Conservation (phyloP, 1,139 yeast species). For the Scheffersomyces segobiensis region DNA sequence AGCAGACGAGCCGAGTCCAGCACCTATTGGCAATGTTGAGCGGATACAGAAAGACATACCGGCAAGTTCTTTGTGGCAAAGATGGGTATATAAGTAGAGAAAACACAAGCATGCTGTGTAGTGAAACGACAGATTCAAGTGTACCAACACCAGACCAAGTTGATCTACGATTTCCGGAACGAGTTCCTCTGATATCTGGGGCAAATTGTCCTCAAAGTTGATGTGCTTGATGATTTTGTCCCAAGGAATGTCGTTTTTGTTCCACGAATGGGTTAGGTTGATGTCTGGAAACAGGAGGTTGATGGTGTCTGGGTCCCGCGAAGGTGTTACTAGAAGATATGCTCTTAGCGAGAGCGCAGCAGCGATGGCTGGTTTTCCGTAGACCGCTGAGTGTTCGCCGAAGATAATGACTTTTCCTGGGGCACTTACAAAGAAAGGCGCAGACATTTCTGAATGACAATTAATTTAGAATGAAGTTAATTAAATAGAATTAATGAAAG, state of each 20-base stretch:
- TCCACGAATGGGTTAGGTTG: slow-evolving; percentile 64
- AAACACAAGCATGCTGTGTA: slow-evolving; percentile 86
- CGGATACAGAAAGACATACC: slow-evolving; percentile 67
- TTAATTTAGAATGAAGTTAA: neutral
- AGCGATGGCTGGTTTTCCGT: slow-evolving; percentile 88
- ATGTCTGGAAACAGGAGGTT: slow-evolving; percentile 85
- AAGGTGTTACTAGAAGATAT: slow-evolving; percentile 62
- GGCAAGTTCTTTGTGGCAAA: slow-evolving; percentile 49
- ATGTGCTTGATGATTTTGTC: slow-evolving; percentile 30
- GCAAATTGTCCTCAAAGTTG: slow-evolving; percentile 26
- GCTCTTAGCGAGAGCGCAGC: slow-evolving; percentile 85
- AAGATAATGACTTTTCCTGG: slow-evolving; percentile 96
- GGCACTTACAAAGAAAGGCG: slow-evolving; percentile 76
- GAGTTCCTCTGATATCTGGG: slow-evolving; percentile 54
- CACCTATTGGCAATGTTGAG: slow-evolving; percentile 92
- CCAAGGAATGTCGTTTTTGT: slow-evolving; percentile 62
- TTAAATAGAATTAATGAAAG: no score
- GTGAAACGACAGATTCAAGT: slow-evolving; percentile 57
- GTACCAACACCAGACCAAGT: slow-evolving; percentile 44
- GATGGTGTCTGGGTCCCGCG: slow-evolving; percentile 39
- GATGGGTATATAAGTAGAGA: slow-evolving; percentile 66
- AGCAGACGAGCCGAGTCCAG: slow-evolving; percentile 96
- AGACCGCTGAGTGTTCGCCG: slow-evolving; percentile 97
- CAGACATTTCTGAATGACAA: neutral
- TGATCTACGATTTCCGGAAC: slow-evolving; percentile 59